Conservation (phyloP, 306 rosid species). For the Quercus mongolica region DNA sequence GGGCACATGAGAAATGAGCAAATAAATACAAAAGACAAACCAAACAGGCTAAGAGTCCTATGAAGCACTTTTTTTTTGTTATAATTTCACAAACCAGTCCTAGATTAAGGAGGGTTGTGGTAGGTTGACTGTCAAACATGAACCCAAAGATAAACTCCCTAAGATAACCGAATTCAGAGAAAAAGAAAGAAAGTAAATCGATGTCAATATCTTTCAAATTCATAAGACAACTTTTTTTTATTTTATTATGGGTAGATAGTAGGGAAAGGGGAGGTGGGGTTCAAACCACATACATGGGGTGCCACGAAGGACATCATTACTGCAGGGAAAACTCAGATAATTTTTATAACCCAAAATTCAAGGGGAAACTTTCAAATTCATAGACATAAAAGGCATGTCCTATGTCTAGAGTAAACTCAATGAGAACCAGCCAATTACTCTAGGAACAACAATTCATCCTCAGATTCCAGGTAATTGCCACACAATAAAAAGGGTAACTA, state of each 20-base stretch:
- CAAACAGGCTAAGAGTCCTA: not conserved
- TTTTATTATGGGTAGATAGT: no score
- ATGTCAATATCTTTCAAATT: not conserved
- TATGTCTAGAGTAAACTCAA: not conserved
- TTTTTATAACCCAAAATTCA: not conserved
- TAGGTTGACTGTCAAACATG: not conserved
- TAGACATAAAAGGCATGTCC: not conserved
- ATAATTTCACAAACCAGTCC: not conserved
- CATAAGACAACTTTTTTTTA: no score
- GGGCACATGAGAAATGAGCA: constrained; percentile 19
- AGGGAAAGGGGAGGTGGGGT: no score
- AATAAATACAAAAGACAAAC: constrained; percentile 3
- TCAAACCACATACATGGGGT: no score
- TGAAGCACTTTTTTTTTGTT: not conserved
- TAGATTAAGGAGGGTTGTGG: not conserved
- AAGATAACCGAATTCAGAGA: not conserved
- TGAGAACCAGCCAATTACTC: not conserved
- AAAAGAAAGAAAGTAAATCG: not conserved
- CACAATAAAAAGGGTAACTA: not conserved
- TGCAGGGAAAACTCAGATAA: not conserved
- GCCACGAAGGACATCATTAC: no score
- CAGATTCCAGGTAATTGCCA: not conserved
- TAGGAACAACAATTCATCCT: not conserved
- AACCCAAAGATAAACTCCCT: not conserved
- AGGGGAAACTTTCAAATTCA: not conserved